Conservation (phyloP, 2,329 filamentous ascomycete genomes). For the Fusarium ramigenum region DNA sequence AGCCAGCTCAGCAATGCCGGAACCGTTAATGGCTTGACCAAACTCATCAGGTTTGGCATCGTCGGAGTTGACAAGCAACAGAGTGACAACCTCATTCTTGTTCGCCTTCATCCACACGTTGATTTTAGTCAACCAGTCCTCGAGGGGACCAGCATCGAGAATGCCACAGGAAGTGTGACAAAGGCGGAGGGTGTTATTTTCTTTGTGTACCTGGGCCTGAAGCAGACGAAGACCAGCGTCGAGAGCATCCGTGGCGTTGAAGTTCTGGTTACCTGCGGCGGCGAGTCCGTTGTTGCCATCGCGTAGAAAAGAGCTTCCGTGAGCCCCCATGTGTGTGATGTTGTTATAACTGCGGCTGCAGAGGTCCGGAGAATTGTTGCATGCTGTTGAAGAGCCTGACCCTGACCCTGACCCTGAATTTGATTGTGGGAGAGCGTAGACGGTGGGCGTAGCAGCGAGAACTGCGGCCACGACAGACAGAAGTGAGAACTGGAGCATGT, state of each 20-base stretch:
- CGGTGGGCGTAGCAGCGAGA: constrained; percentile 35
- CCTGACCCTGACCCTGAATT: constrained; percentile 25
- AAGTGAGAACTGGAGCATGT: constrained; percentile 39
- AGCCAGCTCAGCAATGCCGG: constrained; percentile 69
- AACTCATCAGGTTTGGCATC: constrained; percentile 64
- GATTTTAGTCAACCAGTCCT: constrained; percentile 70
- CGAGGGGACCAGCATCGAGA: constrained; percentile 74
- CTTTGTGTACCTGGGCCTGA: constrained; percentile 75
- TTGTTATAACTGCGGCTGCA: constrained; percentile 78
- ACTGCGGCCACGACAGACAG: constrained; percentile 32
- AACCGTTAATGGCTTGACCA: constrained; percentile 61
- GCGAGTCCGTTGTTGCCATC: constrained; percentile 68
- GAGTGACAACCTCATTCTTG: constrained; percentile 78
- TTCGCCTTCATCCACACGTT: constrained; percentile 75
- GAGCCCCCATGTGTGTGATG: constrained; percentile 81
- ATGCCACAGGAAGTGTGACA: constrained; percentile 76
- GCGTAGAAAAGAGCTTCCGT: constrained; percentile 77
- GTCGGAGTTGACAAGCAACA: constrained; percentile 78
- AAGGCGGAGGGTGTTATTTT: constrained; percentile 67
- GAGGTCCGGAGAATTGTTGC: constrained; percentile 83
- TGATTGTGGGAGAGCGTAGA: constrained; percentile 40
- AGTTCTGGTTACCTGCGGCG: constrained; percentile 76
- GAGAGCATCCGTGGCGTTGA: constrained; percentile 76
- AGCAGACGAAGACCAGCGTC: constrained; percentile 76
- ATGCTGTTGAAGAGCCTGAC: constrained; percentile 55